Conservation (phyloP, 163 green algal species). For the Scenedesmus sp. region DNA sequence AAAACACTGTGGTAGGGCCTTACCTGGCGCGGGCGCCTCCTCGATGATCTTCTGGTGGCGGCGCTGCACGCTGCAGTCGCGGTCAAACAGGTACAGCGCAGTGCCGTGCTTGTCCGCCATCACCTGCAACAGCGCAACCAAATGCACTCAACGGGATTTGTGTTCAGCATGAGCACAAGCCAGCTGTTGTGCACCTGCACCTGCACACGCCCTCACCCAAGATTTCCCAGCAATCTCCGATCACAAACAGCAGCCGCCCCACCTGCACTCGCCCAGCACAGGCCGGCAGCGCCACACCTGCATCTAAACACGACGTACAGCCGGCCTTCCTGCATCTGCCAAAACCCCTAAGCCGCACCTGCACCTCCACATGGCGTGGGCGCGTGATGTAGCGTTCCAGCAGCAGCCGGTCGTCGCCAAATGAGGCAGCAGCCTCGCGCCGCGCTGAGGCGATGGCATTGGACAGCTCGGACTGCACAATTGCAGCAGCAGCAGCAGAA, state of each 20-base stretch:
- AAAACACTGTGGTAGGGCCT: neutral
- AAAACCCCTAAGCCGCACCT: no score
- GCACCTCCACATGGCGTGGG: constrained; percentile 54
- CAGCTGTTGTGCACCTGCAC: no score
- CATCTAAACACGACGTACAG: no score
- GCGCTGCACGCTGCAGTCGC: constrained; percentile 96
- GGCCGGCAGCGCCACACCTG: no score
- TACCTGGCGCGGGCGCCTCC: constrained; percentile 91
- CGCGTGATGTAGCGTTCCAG: constrained; percentile 82
- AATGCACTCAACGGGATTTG: neutral
- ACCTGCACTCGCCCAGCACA: constrained; percentile 70
- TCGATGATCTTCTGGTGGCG: constrained; percentile 98
- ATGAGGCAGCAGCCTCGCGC: constrained; percentile 79
- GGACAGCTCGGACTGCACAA: constrained; percentile 44
- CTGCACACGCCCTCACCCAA: neutral
- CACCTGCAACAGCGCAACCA: constrained; percentile 65
- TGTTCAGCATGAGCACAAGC: neutral
- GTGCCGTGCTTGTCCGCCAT: constrained; percentile 88
- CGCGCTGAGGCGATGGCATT: constrained; percentile 78
- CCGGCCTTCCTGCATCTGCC: no score
- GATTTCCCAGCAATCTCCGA: no score
- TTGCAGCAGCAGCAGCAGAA: neutral
- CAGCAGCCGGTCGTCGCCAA: constrained; percentile 88
- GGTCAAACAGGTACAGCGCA: constrained; percentile 91
- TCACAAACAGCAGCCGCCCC: neutral